A percentile compares a stretch with the other conserved stretches of the same genome.
Conservation (phyloP, 441 rosid genomes). For the Euphorbia celastroides region DNA sequence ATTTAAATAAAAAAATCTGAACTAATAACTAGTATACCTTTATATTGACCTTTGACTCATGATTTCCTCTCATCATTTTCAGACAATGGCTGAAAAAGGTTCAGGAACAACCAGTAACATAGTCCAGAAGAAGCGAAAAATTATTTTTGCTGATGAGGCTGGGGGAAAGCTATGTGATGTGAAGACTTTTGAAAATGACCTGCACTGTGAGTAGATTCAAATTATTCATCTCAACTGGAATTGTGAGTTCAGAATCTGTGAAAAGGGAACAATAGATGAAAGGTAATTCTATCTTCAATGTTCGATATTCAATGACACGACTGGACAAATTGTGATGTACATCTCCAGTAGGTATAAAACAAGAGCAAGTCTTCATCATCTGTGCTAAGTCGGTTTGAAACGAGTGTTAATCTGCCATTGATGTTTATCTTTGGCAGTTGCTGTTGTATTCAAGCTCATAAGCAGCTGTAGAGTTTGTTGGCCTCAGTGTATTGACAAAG, state of each 20-base stretch:
- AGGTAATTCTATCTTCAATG: neutral
- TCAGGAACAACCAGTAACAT: slow-evolving; percentile 25
- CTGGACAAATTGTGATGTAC: too few species aligned
- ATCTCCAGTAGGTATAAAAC: too few species aligned
- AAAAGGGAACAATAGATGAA: neutral
- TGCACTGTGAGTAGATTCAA: slow-evolving; percentile 17
- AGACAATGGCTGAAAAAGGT: slow-evolving; percentile 48
- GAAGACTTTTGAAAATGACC: slow-evolving; percentile 50
- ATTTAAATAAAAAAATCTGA: neutral
- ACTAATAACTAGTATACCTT: neutral
- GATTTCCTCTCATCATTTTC: slow-evolving; percentile 18
- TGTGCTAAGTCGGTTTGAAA: too few species aligned
- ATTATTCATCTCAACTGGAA: neutral
- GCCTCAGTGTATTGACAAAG: too few species aligned
- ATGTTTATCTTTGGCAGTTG: too few species aligned
- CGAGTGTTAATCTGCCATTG: too few species aligned
- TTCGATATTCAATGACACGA: neutral
- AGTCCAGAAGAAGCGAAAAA: slow-evolving; percentile 51
- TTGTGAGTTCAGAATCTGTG: neutral
- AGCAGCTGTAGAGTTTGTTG: too few species aligned
- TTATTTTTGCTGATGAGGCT: slow-evolving; percentile 82
- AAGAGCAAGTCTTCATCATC: too few species aligned
- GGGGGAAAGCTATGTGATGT: slow-evolving; percentile 78
- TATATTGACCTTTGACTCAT: slow-evolving; percentile 4
- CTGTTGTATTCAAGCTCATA: too few species aligned